Percentiles rank a stretch among this genome's conserved stretches.
phyloP scores from a whole-genome alignment of 31 red algal genomes.

The Asparagopsis taxiformis region DNA sequence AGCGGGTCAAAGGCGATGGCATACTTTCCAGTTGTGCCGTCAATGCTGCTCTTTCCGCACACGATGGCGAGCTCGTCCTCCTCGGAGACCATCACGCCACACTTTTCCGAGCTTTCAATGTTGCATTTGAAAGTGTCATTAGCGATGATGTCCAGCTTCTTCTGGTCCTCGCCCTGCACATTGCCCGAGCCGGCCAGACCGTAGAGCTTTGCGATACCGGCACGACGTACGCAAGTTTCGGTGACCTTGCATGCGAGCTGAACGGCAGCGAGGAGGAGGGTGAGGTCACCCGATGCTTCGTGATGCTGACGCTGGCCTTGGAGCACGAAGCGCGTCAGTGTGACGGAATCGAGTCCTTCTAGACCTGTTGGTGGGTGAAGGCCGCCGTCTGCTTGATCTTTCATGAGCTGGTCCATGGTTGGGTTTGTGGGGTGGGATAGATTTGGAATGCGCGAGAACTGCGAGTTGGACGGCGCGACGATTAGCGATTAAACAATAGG shows the following conservation, averaged over 20 bases:
- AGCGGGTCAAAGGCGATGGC: conserved; percentile 99
- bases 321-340: conserved; percentile 96
- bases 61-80: conserved; percentile 97
- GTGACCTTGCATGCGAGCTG: conserved; percentile 98
- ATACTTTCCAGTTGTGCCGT: conserved; percentile 80
- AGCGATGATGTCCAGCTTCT: conserved; percentile 95
- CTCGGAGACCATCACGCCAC: conserved; percentile 95
- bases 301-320: conserved; percentile 86
- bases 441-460: no score
- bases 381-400: conserved; percentile 30
- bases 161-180: conserved; percentile 94
- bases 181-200: conserved; percentile 91
- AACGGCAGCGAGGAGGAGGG: conserved; percentile 89
- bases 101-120: conserved; percentile 86
- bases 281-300: conserved; percentile 90
- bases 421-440: conserved; percentile 4
- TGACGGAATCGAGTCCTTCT: conserved; percentile 92
- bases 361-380: conserved; percentile 79
- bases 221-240: conserved; percentile 88
- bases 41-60: conserved; percentile 61
- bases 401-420: conserved; percentile 45
- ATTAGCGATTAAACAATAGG: no score
- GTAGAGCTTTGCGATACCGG: conserved; percentile 98
- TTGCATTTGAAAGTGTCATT: conserved; percentile 98
- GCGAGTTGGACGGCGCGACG: no score